phyloP scores from a whole-genome alignment of 805 yeast species.

The Saccharomyces paradoxus region DNA sequence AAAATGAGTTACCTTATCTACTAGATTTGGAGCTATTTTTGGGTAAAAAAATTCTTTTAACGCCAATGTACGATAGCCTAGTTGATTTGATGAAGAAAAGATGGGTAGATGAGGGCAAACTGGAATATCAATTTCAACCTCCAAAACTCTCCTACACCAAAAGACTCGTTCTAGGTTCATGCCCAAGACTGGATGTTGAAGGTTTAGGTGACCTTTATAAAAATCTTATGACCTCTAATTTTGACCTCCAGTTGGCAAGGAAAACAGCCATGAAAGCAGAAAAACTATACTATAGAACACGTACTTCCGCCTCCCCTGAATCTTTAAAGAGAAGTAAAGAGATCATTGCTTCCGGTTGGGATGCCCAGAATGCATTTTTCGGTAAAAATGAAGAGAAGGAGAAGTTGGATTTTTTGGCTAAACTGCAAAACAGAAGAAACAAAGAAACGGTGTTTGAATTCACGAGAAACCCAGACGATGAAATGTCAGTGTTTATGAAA shows the following conservation, averaged over 20 bases:
- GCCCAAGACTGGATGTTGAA: slow-evolving; percentile 70
- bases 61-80: slow-evolving; percentile 61
- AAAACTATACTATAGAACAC: slow-evolving; percentile 72
- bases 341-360: slow-evolving; percentile 73
- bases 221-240: slow-evolving; percentile 49
- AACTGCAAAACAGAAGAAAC: slow-evolving; percentile 56
- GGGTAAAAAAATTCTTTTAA: slow-evolving; percentile 69
- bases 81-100: slow-evolving; percentile 43
- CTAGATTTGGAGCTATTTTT: slow-evolving; percentile 84
- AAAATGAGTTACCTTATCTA: slow-evolving; percentile 80
- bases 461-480: slow-evolving; percentile 55
- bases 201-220: slow-evolving; percentile 63
- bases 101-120: slow-evolving; percentile 34
- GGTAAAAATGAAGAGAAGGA: slow-evolving; percentile 70
- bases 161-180: slow-evolving; percentile 72
- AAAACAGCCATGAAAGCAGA: slow-evolving; percentile 84
- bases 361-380: slow-evolving; percentile 72
- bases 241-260: slow-evolving; percentile 56
- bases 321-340: slow-evolving; percentile 83
- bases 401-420: slow-evolving; percentile 62
- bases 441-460: slow-evolving; percentile 95
- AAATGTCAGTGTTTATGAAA: slow-evolving; percentile 74
- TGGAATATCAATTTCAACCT: slow-evolving; percentile 33
- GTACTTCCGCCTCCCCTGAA: slow-evolving; percentile 79
- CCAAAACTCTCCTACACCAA: slow-evolving; percentile 66